Conservation (phyloP, 805 yeast genomes). For the Lipomyces orientalis region DNA sequence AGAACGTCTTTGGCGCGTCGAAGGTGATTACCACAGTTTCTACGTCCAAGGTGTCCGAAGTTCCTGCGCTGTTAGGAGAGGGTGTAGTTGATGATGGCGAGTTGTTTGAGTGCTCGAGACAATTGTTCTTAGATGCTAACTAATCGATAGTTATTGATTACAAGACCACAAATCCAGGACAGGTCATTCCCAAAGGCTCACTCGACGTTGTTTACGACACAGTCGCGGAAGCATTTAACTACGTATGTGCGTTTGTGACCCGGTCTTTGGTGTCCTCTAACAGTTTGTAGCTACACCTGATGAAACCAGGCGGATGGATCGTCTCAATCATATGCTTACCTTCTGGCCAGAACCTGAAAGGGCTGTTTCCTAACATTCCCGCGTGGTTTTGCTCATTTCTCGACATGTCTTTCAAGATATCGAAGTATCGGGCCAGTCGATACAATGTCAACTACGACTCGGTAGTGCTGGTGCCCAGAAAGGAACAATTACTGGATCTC, state of each 20-base stretch:
- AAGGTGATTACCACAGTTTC: conserved; percentile 38
- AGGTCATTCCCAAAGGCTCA: conserved; percentile 24
- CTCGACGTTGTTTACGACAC: conserved; percentile 38
- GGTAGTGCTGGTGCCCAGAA: conserved; percentile 16
- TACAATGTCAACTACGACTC: conserved; percentile 21
- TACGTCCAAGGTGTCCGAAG: conserved; percentile 32
- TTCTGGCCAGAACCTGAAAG: conserved; percentile 5
- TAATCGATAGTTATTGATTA: conserved; percentile 33
- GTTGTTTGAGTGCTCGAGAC: neutral
- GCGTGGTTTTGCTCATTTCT: conserved; percentile 9
- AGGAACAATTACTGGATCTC: conserved; percentile 16
- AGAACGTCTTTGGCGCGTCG: conserved; percentile 37
- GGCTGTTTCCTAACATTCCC: conserved; percentile 3
- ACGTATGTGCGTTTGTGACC: neutral
- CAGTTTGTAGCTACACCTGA: conserved; percentile 16
- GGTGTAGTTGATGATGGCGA: conserved; percentile 32
- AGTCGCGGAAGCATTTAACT: conserved; percentile 24
- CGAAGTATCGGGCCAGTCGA: conserved; percentile 11
- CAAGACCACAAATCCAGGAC: conserved; percentile 31
- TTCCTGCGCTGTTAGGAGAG: conserved; percentile 33
- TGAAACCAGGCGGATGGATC: conserved; percentile 33
- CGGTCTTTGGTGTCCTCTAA: neutral
- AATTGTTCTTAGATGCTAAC: neutral
- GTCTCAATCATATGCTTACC: conserved; percentile 30
- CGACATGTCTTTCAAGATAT: conserved; percentile 6